phyloP scores from a whole-genome alignment of 2,329 filamentous ascomycete genomes.

The Xylaria sp. region DNA sequence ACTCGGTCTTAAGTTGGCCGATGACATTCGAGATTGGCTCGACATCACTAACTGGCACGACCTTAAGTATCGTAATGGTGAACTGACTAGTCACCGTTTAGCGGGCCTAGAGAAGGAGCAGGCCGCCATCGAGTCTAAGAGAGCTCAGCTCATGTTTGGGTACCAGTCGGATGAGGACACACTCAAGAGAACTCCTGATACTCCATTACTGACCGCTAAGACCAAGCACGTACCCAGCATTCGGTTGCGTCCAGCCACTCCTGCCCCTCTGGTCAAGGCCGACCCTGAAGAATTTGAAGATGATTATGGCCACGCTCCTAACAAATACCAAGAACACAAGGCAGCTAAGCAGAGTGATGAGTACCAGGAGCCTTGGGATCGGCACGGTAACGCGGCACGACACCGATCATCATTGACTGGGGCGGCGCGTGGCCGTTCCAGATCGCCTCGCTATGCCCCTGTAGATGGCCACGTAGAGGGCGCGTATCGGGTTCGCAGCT shows the following conservation, averaged over 20 bases:
- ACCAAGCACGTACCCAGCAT: no score
- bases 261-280: no score
- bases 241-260: no score
- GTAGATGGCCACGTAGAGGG: neutral
- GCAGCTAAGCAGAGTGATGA: no score
- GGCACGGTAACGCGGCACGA: no score
- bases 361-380: no score
- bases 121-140: neutral
- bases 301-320: neutral
- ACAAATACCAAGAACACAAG: neutral
- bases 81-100: conserved; percentile 5
- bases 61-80: conserved; percentile 1
- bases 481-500: conserved; percentile 2
- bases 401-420: neutral
- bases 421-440: conserved; percentile 2
- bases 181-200: no score
- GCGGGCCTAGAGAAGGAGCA: conserved; percentile 1
- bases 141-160: neutral
- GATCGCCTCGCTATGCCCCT: neutral
- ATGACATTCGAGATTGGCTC: conserved; percentile 21
- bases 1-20: neutral
- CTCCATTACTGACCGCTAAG: no score
- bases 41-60: conserved; percentile 23
- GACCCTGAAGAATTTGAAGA: no score
- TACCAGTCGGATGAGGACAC: no score